Percentiles rank a stretch among this genome's conserved stretches.
phyloP scores from a whole-genome alignment of 192 early-diverging fungal species.

The Coemansia sp. region DNA sequence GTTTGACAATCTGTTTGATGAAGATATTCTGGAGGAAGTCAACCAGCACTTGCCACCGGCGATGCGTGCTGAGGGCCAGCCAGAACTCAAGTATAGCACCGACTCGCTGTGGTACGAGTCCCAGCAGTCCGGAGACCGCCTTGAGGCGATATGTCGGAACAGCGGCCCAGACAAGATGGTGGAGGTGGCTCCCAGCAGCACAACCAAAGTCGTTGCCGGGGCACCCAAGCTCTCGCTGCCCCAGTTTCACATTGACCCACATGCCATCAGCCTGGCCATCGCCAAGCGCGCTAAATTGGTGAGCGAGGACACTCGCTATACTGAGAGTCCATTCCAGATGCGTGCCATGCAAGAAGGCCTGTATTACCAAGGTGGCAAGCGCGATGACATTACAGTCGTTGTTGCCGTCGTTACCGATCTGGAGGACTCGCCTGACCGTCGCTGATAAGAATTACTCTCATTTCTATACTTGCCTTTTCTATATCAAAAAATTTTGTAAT shows the following conservation, averaged over 20 bases:
- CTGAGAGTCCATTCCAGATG: slow-evolving; percentile 87
- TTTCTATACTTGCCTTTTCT: neutral
- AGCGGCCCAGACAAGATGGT: slow-evolving; percentile 1
- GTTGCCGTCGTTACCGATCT: slow-evolving; percentile 82
- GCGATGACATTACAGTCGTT: slow-evolving; percentile 93
- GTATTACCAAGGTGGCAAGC: slow-evolving; percentile 93
- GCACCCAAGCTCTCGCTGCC: slow-evolving; percentile 40
- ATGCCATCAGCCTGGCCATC: slow-evolving; percentile 78
- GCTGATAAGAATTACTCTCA: slow-evolving; percentile 25
- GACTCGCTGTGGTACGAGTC: slow-evolving; percentile 59
- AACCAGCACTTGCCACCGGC: slow-evolving; percentile 49
- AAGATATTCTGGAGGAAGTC: slow-evolving; percentile 94
- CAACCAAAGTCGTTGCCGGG: slow-evolving; percentile 15
- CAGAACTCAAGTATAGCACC: slow-evolving; percentile 55
- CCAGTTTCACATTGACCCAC: slow-evolving; percentile 69
- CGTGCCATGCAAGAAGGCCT: slow-evolving; percentile 94
- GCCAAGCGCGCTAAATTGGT: slow-evolving; percentile 76
- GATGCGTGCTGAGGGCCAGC: slow-evolving; percentile 46
- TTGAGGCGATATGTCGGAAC: slow-evolving; percentile 25
- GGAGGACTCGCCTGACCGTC: slow-evolving; percentile 75
- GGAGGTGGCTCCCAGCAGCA: slow-evolving; percentile 16
- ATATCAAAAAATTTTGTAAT: neutral
- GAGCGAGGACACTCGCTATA: slow-evolving; percentile 78
- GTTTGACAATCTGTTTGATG: slow-evolving; percentile 98
- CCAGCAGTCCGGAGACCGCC: slow-evolving; percentile 29